Base-by-base conservation (phyloP, 2,329 filamentous ascomycete species). In the Huntiella decipiens region DNA sequence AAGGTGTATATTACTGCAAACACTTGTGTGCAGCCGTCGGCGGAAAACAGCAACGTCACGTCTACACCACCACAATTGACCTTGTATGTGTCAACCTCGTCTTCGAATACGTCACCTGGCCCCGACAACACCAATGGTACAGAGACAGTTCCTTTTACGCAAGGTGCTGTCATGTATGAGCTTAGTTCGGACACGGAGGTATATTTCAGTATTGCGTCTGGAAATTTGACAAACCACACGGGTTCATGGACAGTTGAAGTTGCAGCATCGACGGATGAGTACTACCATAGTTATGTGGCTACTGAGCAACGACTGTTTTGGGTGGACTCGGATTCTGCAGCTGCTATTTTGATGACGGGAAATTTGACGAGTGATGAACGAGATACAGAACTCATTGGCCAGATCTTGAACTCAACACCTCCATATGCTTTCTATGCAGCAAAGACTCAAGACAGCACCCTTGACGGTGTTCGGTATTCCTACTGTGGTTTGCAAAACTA, bases 1-100 rank as follows among this genome's bases (percentile, higher is more conserved):
- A 43, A 63, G 1, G 66, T 96, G 3, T 95, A 81, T 59, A 70
- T 98, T 45, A 86, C 86, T 2, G 76, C 86, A 38, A 96, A 86
- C 53, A 87, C 83, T 1, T 98, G 91, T 60, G 61, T 74, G 19
- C 85, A 92, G 54, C 91, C 88, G 10, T 58, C 61, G 15, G 65
- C 36, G 11, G 37, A 38, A 3, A 47, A 44, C 12, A 13, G 12
- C 12, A 48, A 45, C 19, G 46, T 48, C 6, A 45, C 43, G 2
- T n/a, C 33, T 4, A 12, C 34, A 19, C 72, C 82, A 10, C 79
- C 82, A 1, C 86, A 93, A 55, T 70, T 96, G 43, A 72, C 73
- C 10, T 63, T 96, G 7, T 93, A 81, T 55, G 66, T 94, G 41
- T 92, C 86, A 3, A 75, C 66, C 13, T 74, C 74, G 3, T 56